Base-by-base conservation (phyloP, 2,329 filamentous ascomycete genomes). In the Emergomyces pasteurianus region DNA sequence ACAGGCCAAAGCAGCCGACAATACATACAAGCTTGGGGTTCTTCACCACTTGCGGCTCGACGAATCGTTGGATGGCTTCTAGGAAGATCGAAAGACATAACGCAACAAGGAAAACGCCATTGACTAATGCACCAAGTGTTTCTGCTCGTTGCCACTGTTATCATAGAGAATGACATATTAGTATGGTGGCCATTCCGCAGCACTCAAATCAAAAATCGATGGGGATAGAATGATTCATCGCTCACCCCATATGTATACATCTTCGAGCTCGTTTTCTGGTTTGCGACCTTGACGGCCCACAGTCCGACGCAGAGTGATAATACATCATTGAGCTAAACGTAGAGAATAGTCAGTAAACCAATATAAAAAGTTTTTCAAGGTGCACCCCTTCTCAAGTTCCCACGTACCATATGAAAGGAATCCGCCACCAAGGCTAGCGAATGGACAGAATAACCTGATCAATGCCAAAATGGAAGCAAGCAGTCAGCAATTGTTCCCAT, bases 51-150 rank as follows among this genome's bases (percentile, higher is more conserved):
- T 92, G 92, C 8, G 92, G 91, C 69, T 97, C 90, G 70, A 97
- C 82, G 67, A 99, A 88, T 70, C 94, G 88, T 69, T 92, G 90
- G 63, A 96, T 83, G 18, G 94, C 94, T 75, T 99, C 94, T 68
- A 99, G 86, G 70, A 97, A 89, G 74, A 99, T 99, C 58, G 92
- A 95, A 61, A 99, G 81, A 77, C 94, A 99, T 9, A 99, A 83
- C 8, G 94, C 94, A 70, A 99, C 94, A 52, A 99, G 81, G 78
- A 99, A 99, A 53, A 97, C 92, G 66, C 94, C 94, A 70, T 99
- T 99, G 77, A 97, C 90, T 68, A 97, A 86, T 55, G 94, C 94
- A 70, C 94, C 94, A 6, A 99, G 82, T 12, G 95, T 97, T 79
- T 99, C 94, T 42, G 94, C 94, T 67, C 94, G 90, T 79, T 97